These are phyloP conservation scores for Aspergillus ochraceus DNA, from an alignment of 2,329 filamentous ascomycete genomes.

Conservation along the genomic window DNA sequence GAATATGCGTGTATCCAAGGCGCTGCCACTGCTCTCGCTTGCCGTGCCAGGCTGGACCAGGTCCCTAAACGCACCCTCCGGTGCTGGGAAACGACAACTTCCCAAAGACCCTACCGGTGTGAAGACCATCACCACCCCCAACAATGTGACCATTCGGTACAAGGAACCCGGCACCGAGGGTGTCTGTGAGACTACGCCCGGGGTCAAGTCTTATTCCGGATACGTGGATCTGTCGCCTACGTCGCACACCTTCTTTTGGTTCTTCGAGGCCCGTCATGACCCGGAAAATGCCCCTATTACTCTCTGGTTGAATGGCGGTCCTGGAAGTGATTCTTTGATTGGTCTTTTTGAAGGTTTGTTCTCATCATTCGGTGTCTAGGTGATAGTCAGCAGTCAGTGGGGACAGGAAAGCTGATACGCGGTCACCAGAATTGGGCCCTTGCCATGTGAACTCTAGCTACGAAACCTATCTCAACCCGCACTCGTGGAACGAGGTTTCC, in stretches of 20 bases:
- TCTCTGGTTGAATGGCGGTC: constrained; percentile 45
- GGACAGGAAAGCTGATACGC: not conserved
- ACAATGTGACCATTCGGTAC: constrained; percentile 56
- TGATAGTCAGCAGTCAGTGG: not conserved
- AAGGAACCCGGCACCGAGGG: constrained; percentile 55
- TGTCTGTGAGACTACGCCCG: constrained; percentile 56
- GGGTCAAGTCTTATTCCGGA: constrained; percentile 57
- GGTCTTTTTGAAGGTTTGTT: constrained; percentile 41
- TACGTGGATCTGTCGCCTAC: constrained; percentile 55
- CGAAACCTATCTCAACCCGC: constrained; percentile 54
- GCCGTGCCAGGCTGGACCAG: constrained; percentile 14
- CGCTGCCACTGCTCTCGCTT: constrained; percentile 24
- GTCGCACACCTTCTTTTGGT: constrained; percentile 56
- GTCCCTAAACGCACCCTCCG: constrained; percentile 1
- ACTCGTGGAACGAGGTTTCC: constrained; percentile 60
- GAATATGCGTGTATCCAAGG: constrained; percentile 24
- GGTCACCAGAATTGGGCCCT: constrained; percentile 41
- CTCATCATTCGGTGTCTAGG: not conserved
- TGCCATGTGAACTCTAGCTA: constrained; percentile 47
- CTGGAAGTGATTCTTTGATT: constrained; percentile 44
- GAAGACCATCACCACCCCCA: constrained; percentile 40
- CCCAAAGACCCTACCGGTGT: constrained; percentile 39
- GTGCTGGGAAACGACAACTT: constrained; percentile 29
- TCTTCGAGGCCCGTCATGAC: constrained; percentile 57
- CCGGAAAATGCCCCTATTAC: constrained; percentile 46